These are phyloP conservation scores for Xylaria polymorpha DNA, from an alignment of 2,329 filamentous ascomycete genomes.

Conservation along the genomic window DNA sequence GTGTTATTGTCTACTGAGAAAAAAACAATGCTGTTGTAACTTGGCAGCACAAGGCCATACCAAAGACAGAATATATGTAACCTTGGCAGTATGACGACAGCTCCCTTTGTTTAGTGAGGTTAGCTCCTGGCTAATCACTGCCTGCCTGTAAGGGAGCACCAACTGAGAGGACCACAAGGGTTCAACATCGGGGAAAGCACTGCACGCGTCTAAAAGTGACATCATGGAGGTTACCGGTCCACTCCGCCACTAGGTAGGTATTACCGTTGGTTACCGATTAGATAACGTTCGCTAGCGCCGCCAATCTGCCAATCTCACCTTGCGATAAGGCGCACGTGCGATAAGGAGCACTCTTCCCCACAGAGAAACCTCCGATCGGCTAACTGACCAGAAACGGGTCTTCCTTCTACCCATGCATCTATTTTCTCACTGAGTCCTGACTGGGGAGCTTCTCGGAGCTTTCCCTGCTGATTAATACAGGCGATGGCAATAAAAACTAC, in stretches of 20 bases:
- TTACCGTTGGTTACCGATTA: too few relatives aligned
- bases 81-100: neutral
- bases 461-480: conserved; percentile 42
- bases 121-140: neutral
- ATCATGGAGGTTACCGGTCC: too few relatives aligned
- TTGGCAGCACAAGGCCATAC: neutral
- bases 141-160: too few relatives aligned
- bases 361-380: conserved; percentile 14
- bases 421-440: conserved; percentile 25
- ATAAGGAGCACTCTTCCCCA: conserved; percentile 15
- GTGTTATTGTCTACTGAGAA: neutral
- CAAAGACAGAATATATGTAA: too few relatives aligned
- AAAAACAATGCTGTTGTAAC: neutral
- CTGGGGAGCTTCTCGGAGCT: conserved; percentile 23
- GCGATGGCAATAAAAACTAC: conserved; percentile 36
- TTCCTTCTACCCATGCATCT: conserved; percentile 15
- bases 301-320: too few relatives aligned
- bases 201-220: conserved; percentile 19
- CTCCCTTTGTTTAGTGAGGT: neutral
- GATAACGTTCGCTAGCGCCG: too few relatives aligned
- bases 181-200: neutral
- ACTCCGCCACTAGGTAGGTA: too few relatives aligned
- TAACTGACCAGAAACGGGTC: conserved; percentile 15
- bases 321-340: conserved; percentile 12
- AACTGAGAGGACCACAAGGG: too few relatives aligned